These are phyloP conservation scores for Leccinum rimulosum DNA, from an alignment of 768 basidiomycete species.

Conservation along the genomic window DNA sequence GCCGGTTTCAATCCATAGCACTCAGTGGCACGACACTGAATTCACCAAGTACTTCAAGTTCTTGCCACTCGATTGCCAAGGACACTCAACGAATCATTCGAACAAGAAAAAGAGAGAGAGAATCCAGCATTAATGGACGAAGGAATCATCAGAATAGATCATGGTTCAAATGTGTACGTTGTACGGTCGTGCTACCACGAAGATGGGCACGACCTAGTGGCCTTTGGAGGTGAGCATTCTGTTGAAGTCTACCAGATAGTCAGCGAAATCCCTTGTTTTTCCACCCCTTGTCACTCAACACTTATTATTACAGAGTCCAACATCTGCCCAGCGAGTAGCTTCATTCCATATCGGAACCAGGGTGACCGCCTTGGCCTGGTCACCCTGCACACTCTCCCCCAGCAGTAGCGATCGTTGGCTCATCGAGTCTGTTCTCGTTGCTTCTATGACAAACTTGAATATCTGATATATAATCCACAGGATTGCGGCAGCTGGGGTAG, in stretches of 20 bases:
- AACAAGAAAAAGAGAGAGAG: neutral
- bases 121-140: slow-evolving; percentile 39
- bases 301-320: slow-evolving; percentile 35
- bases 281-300: slow-evolving; percentile 8
- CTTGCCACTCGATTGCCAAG: neutral
- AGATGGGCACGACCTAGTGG: slow-evolving; percentile 65
- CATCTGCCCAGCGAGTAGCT: slow-evolving; percentile 51
- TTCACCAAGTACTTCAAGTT: no score
- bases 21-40: neutral
- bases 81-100: neutral
- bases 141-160: slow-evolving; percentile 49
- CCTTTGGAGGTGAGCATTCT: slow-evolving; percentile 70
- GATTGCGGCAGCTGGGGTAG: slow-evolving; percentile 62
- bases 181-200: slow-evolving; percentile 62
- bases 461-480: slow-evolving; percentile 36
- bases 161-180: slow-evolving; percentile 58
- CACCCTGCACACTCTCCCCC: slow-evolving; percentile 65
- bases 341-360: slow-evolving; percentile 71
- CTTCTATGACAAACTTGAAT: slow-evolving; percentile 1
- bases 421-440: slow-evolving; percentile 55
- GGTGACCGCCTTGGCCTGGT: slow-evolving; percentile 78
- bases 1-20: neutral
- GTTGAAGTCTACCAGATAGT: slow-evolving; percentile 69
- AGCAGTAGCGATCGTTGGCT: slow-evolving; percentile 62
- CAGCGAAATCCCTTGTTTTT: slow-evolving; percentile 27